Conservation (phyloP, 1,284 basidiomycete genomes). For the Ceratobasidium sp. region DNA sequence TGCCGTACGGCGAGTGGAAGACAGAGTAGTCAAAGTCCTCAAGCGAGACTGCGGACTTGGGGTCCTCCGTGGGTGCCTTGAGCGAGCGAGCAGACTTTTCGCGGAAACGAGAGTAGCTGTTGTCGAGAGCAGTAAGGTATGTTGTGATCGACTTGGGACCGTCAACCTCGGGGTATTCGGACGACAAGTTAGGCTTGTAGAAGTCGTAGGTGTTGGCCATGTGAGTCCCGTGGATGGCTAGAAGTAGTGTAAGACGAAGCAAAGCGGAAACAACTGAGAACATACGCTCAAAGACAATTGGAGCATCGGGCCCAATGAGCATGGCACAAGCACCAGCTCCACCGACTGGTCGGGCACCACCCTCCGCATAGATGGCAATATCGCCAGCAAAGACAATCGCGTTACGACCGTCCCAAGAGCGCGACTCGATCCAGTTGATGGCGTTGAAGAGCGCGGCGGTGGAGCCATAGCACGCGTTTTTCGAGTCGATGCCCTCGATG, state of each 20-base stretch:
- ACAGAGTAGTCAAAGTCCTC: slow-evolving; percentile 87
- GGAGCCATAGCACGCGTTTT: slow-evolving; percentile 99
- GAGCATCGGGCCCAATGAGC: slow-evolving; percentile 95
- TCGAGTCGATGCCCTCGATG: slow-evolving; percentile 98
- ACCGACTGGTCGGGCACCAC: slow-evolving; percentile 91
- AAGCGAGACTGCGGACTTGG: slow-evolving; percentile 66
- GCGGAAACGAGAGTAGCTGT: slow-evolving; percentile 85
- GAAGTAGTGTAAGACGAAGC: slow-evolving; percentile 36
- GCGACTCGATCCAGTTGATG: slow-evolving; percentile 92
- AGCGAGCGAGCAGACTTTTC: slow-evolving; percentile 76
- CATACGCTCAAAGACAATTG: slow-evolving; percentile 91
- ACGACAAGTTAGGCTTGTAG: slow-evolving; percentile 93
- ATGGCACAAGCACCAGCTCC: slow-evolving; percentile 96
- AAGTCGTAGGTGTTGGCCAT: slow-evolving; percentile 99
- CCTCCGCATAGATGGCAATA: slow-evolving; percentile 98
- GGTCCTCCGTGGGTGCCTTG: slow-evolving; percentile 58
- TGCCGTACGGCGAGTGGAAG: slow-evolving; percentile 96
- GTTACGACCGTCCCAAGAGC: slow-evolving; percentile 98
- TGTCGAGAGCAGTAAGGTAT: slow-evolving; percentile 93
- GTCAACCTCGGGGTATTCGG: slow-evolving; percentile 96
- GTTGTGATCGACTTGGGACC: slow-evolving; percentile 95
- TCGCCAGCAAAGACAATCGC: slow-evolving; percentile 98
- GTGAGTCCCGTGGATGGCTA: slow-evolving; percentile 95
- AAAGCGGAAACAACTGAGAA: not conserved
- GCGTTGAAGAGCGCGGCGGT: slow-evolving; percentile 80